Conservation (phyloP, 2,329 filamentous ascomycete genomes). For the Xylariales sp. region DNA sequence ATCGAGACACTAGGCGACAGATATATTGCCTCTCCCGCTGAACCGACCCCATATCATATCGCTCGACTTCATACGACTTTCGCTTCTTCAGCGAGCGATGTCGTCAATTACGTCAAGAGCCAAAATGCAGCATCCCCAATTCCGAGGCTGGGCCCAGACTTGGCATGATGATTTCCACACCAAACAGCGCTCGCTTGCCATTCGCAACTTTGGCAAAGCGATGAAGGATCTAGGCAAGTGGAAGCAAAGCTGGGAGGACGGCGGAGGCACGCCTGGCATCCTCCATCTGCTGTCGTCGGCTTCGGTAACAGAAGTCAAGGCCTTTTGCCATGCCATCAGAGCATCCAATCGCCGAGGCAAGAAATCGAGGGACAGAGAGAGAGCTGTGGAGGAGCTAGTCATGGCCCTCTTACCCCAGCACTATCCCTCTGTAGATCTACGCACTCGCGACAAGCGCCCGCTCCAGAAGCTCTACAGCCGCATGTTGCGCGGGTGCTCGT, state of each 20-base stretch:
- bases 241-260: slow-evolving; percentile 30
- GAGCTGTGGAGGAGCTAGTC: slow-evolving; percentile 24
- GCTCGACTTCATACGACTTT: neutral
- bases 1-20: neutral
- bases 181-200: slow-evolving; percentile 16
- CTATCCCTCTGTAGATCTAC: slow-evolving; percentile 28
- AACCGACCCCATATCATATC: neutral
- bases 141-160: slow-evolving; percentile 31
- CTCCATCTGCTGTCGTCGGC: slow-evolving; percentile 29
- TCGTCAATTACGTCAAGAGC: neutral
- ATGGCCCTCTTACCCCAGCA: slow-evolving; percentile 36
- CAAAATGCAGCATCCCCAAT: slow-evolving; percentile 21
- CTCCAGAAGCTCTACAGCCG: slow-evolving; percentile 31
- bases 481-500: slow-evolving; percentile 35
- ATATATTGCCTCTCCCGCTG: neutral
- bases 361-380: slow-evolving; percentile 33
- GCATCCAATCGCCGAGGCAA: slow-evolving; percentile 25
- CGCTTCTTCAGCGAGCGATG: neutral
- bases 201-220: slow-evolving; percentile 25
- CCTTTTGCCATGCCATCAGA: slow-evolving; percentile 27
- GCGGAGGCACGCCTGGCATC: slow-evolving; percentile 32
- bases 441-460: slow-evolving; percentile 29
- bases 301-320: slow-evolving; percentile 31
- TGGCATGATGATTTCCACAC: slow-evolving; percentile 26
- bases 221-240: slow-evolving; percentile 22